Evolutionary conservation across 2,329 filamentous ascomycete genomes (phyloP).

Genomic region (Colletotrichum horii): DNA sequence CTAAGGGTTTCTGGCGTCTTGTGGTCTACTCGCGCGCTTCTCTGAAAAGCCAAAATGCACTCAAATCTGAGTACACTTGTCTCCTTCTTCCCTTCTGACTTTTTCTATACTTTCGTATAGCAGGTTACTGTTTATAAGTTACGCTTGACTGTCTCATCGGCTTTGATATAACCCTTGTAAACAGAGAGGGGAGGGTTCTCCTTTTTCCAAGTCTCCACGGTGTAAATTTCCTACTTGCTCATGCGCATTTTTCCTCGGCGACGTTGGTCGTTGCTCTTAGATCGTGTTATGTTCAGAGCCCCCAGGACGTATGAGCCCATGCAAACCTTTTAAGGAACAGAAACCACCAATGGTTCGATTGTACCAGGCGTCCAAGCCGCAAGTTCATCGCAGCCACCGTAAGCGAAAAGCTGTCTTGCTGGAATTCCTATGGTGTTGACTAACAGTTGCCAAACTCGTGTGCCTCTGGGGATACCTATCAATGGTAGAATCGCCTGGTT

Average conservation of each 20-base stretch:
- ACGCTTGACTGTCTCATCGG: accelerated
- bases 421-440: neutral
- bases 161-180: neutral
- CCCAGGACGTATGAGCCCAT: neutral
- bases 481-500: too few relatives aligned
- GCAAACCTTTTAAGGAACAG: neutral
- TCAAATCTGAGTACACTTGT: accelerated
- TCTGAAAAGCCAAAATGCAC: neutral
- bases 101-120: neutral
- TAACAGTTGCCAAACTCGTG: neutral
- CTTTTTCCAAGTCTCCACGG: neutral
- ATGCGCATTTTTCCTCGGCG: neutral
- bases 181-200: neutral
- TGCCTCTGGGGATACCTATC: too few relatives aligned
- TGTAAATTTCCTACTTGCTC: neutral
- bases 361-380: neutral
- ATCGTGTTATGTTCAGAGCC: neutral
- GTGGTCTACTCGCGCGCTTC: neutral
- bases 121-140: neutral
- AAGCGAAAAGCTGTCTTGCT: neutral
- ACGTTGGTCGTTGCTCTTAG: neutral
- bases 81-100: neutral
- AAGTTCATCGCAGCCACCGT: neutral
- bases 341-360: neutral
- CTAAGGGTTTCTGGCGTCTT: neutral